A percentile compares a stretch with the other conserved stretches of the same genome.
Conservation (phyloP, 345 rosid genomes). For the Acer yangbiense region DNA sequence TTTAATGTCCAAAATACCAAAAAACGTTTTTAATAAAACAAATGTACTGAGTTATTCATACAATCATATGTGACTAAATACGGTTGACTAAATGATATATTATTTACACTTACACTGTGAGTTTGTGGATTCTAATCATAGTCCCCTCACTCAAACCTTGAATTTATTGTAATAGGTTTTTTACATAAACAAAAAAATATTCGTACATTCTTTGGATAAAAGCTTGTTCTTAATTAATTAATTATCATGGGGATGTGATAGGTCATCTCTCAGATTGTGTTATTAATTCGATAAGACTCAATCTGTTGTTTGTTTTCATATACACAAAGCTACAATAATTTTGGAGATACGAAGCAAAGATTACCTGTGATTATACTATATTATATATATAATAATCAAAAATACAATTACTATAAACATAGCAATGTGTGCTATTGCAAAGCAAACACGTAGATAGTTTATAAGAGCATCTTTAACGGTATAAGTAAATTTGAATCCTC, state of each 20-base stretch:
- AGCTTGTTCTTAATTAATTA: too few relatives aligned
- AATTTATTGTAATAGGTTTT: too few relatives aligned
- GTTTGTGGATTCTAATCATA: too few relatives aligned
- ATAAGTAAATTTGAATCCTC: too few relatives aligned
- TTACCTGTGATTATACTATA: neutral
- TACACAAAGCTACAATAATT: neutral
- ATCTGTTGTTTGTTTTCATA: neutral
- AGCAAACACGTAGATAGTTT: neutral
- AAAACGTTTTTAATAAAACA: neutral
- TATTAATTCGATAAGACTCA: slow-evolving; percentile 1
- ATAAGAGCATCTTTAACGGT: too few relatives aligned
- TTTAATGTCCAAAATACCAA: too few relatives aligned
- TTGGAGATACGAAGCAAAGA: neutral
- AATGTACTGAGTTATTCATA: neutral
- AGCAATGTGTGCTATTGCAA: too few relatives aligned
- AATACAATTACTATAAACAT: neutral
- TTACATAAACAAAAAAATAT: too few relatives aligned
- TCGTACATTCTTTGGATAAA: too few relatives aligned
- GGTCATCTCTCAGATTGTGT: neutral
- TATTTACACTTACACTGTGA: too few relatives aligned
- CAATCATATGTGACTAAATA: neutral
- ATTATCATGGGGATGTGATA: neutral
- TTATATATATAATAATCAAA: neutral
- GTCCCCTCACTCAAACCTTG: too few relatives aligned
- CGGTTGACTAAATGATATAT: too few relatives aligned